Evolutionary conservation across 495 filamentous ascomycete species (phyloP).

Genomic region (Baudoinia panamericana): DNA sequence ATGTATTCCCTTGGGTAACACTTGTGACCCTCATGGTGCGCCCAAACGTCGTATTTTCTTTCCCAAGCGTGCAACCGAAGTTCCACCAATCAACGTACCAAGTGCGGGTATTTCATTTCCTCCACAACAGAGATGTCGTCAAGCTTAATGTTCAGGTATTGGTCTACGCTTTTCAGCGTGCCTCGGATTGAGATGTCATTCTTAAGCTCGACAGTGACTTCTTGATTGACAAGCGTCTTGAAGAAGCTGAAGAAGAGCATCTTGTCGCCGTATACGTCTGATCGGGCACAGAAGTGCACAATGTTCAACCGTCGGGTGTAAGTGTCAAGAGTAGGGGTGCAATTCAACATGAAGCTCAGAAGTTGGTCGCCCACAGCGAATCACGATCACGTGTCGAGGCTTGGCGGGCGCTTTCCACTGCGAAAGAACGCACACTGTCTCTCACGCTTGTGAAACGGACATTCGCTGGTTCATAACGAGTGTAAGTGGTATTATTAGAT

Average conservation of each 20-base stretch:
- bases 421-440: no score
- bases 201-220: slow-evolving; percentile 94
- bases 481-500: no score
- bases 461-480: no score
- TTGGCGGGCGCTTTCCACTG: no score
- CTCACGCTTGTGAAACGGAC: no score
- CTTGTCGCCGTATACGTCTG: slow-evolving; percentile 1
- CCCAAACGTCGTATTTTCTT: neutral
- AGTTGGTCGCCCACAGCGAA: no score
- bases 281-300: no score
- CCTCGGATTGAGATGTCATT: slow-evolving; percentile 96
- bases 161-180: slow-evolving; percentile 89
- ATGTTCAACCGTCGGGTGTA: no score
- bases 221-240: slow-evolving; percentile 96
- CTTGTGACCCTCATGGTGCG: neutral
- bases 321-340: no score
- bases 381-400: no score
- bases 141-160: slow-evolving; percentile 97
- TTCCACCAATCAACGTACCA: slow-evolving; percentile 39
- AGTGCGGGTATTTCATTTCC: slow-evolving; percentile 80
- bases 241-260: slow-evolving; percentile 62
- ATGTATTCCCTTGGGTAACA: neutral
- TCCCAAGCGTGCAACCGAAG: neutral
- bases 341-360: neutral
- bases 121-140: slow-evolving; percentile 88